Evolutionary conservation across 768 basidiomycete genomes (phyloP).

Genomic region (Auriscalpium vulgare): DNA sequence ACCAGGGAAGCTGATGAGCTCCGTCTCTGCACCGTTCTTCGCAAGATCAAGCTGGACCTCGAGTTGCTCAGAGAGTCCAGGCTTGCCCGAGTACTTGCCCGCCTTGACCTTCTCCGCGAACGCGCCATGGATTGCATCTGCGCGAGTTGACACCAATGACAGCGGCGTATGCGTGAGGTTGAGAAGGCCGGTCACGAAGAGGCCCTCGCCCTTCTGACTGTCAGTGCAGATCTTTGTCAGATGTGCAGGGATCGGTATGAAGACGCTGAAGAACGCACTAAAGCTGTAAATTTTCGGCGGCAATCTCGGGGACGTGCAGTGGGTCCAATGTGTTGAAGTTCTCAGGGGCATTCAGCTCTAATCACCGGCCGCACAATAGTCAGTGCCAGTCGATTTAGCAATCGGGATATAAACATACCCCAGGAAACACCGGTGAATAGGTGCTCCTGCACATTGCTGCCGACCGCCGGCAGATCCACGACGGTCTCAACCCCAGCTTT

Average conservation of each 20-base stretch:
- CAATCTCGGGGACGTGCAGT: conserved; percentile 20
- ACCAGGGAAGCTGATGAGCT: conserved; percentile 26
- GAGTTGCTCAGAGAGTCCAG: conserved; percentile 33
- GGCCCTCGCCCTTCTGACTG: conserved; percentile 18
- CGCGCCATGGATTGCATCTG: conserved; percentile 17
- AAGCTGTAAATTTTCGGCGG: conserved; percentile 24
- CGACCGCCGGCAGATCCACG: conserved; percentile 40
- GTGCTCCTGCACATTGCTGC: conserved; percentile 49
- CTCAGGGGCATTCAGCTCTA: conserved; percentile 26
- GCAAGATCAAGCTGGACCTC: conserved; percentile 28
- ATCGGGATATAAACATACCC: conserved; percentile 15
- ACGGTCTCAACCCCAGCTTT: conserved; percentile 30
- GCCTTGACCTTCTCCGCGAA: conserved; percentile 18
- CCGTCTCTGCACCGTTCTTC: conserved; percentile 22
- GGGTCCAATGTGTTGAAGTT: conserved; percentile 23
- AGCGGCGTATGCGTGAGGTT: conserved; percentile 20
- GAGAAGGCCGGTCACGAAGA: conserved; percentile 21
- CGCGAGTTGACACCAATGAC: conserved; percentile 13
- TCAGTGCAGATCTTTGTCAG: not conserved
- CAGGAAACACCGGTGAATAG: conserved; percentile 18
- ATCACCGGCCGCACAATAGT: not conserved
- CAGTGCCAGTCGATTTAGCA: not conserved
- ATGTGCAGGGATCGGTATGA: not conserved
- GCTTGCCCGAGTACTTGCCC: conserved; percentile 17
- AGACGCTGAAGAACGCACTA: conserved; percentile 20